These are phyloP conservation scores for Candida adriatica DNA, from an alignment of 805 yeast species.

Conservation along the genomic window DNA sequence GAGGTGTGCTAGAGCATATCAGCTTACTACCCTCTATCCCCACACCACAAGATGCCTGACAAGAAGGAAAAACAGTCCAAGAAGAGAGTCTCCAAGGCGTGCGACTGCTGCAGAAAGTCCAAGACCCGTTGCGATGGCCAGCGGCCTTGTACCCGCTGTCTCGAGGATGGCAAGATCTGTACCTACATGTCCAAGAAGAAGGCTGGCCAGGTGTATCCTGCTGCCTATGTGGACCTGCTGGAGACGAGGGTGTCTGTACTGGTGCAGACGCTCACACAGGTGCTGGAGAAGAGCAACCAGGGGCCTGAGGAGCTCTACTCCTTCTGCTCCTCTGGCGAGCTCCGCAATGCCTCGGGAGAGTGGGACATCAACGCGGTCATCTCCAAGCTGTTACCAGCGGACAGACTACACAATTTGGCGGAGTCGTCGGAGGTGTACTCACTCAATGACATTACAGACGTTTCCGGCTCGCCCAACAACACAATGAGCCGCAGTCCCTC, in stretches of 20 bases:
- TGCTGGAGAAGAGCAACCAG: conserved; percentile 17
- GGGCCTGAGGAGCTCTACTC: conserved; percentile 6
- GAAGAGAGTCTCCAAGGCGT: conserved; percentile 30
- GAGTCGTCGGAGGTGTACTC: conserved; percentile 19
- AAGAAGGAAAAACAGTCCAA: conserved; percentile 8
- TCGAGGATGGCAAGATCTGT: conserved; percentile 49
- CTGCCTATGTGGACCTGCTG: conserved; percentile 40
- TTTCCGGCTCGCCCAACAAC: conserved; percentile 5
- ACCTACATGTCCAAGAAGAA: conserved; percentile 48
- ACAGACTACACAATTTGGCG: conserved; percentile 21
- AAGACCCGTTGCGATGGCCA: conserved; percentile 41
- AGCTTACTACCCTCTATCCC: too few species aligned
- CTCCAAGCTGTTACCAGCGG: conserved; percentile 15
- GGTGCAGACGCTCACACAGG: conserved; percentile 31
- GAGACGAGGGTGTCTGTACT: conserved; percentile 44
- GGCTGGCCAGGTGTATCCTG: conserved; percentile 37
- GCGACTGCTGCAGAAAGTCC: conserved; percentile 39
- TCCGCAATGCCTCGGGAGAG: conserved; percentile 16
- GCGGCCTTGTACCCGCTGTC: conserved; percentile 43
- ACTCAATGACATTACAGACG: conserved; percentile 20
- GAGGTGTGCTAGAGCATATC: too few species aligned
- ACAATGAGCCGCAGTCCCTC: conserved; percentile 11
- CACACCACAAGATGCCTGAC: conserved; percentile 4
- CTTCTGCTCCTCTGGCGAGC: conserved; percentile 15
- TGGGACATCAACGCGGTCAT: conserved; percentile 24